Conservation (phyloP, 495 filamentous ascomycete genomes). For the Podospora australis region DNA sequence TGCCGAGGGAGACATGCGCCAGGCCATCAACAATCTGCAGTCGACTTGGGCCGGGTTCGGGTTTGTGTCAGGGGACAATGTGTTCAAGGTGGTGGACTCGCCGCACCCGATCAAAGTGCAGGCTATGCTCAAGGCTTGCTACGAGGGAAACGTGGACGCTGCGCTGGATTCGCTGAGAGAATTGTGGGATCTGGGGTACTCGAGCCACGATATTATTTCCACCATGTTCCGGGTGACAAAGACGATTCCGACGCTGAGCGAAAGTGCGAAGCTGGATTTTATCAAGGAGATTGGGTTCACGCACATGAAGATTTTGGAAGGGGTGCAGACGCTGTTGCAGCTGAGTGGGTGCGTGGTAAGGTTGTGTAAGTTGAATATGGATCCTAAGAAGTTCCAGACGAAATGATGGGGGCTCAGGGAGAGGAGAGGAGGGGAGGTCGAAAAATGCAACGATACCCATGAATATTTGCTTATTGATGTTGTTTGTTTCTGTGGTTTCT, state of each 20-base stretch:
- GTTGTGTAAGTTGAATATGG: slow-evolving; percentile 92
- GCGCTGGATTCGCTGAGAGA: slow-evolving; percentile 85
- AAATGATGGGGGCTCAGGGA: neutral
- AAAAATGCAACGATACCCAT: too few relatives aligned
- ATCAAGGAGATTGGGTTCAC: slow-evolving; percentile 98
- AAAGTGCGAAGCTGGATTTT: slow-evolving; percentile 92
- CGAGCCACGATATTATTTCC: slow-evolving; percentile 92
- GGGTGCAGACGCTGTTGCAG: slow-evolving; percentile 90
- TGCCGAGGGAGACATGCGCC: slow-evolving; percentile 97
- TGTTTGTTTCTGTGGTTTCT: neutral
- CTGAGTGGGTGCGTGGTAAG: slow-evolving; percentile 85
- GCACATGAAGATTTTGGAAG: slow-evolving; percentile 97
- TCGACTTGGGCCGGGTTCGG: slow-evolving; percentile 93
- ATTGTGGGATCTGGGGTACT: slow-evolving; percentile 91
- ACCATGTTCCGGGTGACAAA: slow-evolving; percentile 99
- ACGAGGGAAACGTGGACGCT: slow-evolving; percentile 80
- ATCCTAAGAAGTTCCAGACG: slow-evolving; percentile 71
- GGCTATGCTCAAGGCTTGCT: slow-evolving; percentile 94
- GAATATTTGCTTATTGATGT: neutral
- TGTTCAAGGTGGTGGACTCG: slow-evolving; percentile 95
- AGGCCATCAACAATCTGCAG: slow-evolving; percentile 98
- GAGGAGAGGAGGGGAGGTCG: neutral
- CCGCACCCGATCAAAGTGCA: slow-evolving; percentile 98
- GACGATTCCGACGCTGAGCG: slow-evolving; percentile 78
- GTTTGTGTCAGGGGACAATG: slow-evolving; percentile 94